These are phyloP conservation scores for Coniferiporia weirii DNA, from an alignment of 1,284 basidiomycete species.

Conservation along the genomic window DNA sequence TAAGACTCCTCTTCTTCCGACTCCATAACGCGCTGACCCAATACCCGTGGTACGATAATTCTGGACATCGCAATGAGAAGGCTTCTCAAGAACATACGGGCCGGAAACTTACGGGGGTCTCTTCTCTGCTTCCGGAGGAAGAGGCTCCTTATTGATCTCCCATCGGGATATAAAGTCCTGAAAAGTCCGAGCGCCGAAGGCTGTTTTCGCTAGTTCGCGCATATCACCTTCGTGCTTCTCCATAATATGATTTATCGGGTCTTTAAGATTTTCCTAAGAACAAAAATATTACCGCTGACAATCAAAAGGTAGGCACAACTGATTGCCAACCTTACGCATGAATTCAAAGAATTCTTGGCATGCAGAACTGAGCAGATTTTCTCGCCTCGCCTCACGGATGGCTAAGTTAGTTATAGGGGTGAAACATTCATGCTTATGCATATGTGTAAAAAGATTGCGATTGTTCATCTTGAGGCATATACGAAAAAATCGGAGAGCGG, in stretches of 20 bases:
- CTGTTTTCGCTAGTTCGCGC: slow-evolving; percentile 56
- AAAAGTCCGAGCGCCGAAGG: slow-evolving; percentile 65
- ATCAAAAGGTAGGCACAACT: slow-evolving; percentile 3
- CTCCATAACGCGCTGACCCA: slow-evolving; percentile 45
- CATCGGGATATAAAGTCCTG: slow-evolving; percentile 71
- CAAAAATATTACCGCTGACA: slow-evolving; percentile 7
- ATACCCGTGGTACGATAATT: slow-evolving; percentile 17
- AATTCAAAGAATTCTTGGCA: slow-evolving; percentile 95
- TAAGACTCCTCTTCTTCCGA: slow-evolving; percentile 82
- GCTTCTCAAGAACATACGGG: slow-evolving; percentile 2
- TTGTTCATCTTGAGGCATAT: slow-evolving; percentile 83
- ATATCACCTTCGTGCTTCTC: slow-evolving; percentile 67
- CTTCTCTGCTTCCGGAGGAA: slow-evolving; percentile 44
- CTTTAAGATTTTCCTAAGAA: slow-evolving; percentile 79
- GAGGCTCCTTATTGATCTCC: slow-evolving; percentile 88
- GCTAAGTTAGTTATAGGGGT: slow-evolving; percentile 82
- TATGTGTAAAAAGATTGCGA: slow-evolving; percentile 78
- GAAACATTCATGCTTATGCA: slow-evolving; percentile 83
- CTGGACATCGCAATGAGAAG: slow-evolving; percentile 4
- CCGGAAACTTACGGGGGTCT: slow-evolving; percentile 41
- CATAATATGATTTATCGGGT: slow-evolving; percentile 82
- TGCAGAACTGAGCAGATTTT: slow-evolving; percentile 91
- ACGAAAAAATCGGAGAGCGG: slow-evolving; percentile 88
- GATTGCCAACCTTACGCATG: slow-evolving; percentile 64
- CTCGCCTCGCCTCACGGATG: slow-evolving; percentile 73